Base-by-base conservation (phyloP, 768 basidiomycete genomes). In the Hygrophoropsis aurantiaca region DNA sequence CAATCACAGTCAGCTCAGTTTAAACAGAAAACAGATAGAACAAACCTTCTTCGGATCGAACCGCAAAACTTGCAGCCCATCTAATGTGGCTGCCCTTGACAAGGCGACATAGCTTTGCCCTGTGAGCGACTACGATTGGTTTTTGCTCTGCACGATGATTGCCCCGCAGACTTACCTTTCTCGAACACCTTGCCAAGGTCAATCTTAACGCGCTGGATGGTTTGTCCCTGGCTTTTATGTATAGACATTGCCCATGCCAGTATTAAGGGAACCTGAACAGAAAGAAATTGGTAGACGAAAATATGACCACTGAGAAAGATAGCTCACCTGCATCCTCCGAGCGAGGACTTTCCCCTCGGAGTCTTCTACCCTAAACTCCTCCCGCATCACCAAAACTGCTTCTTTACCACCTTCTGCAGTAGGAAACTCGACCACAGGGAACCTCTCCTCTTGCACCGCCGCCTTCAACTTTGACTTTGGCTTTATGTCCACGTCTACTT, bases 191-290 rank as follows among this genome's bases (percentile, higher is more conserved):
- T 74, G 9, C 76, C 74, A 15, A 88, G 74, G 58, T 85, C 83
- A 25, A 87, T 74, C 55, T 77, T 82, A 44, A 85, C 80, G 36
- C 77, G 71, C 36, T 79, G 75, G 36, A 90, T 75, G 0, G 87
- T 88, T 55, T 87, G 84, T 1, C 86, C 87, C 57, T 89, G 87
- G 47, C 77, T 79, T 63, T 90, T 90, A 67, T 89, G 86, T 47
- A 90, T 87, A 2, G 80, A 80, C 72, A 87, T 83, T 0, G 86
- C 85, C 85, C 84, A 89, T 0, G 85, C 82, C 0, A 85, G 75
- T 40, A 90, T 87, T 4, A 94, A 64, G 0, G 88, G 87, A 2
- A 90, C 56, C 82, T 88, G 53, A 2, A 10, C 10, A 18, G 34
- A 9, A 19, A n/a, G n/a, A 48, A 2, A 47, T 20, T 9, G 7